phyloP scores from a whole-genome alignment of 1,139 yeast species.

The Debaryomycetaceae sp. region DNA sequence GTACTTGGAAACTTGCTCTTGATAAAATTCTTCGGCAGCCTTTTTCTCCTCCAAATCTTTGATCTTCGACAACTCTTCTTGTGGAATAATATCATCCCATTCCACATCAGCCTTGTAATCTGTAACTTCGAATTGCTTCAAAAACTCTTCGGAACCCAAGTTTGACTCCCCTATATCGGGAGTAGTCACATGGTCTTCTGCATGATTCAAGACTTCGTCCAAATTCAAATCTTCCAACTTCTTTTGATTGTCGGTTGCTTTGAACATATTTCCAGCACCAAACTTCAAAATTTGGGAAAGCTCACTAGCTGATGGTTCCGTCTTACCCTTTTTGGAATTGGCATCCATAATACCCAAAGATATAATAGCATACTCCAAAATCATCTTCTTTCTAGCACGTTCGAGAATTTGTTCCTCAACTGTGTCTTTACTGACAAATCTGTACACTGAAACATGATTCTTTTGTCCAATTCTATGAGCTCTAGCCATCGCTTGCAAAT shows the following conservation, averaged over 20 bases:
- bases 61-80: conserved; percentile 81
- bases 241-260: conserved; percentile 87
- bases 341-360: conserved; percentile 92
- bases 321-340: conserved; percentile 37
- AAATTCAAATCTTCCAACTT: conserved; percentile 91
- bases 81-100: conserved; percentile 99
- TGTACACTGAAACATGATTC: conserved; percentile 93
- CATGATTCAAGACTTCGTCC: conserved; percentile 94
- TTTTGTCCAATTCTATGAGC: conserved; percentile 99
- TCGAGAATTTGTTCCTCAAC: conserved; percentile 97
- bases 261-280: conserved; percentile 98
- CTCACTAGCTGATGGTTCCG: conserved; percentile 81
- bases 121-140: conserved; percentile 96
- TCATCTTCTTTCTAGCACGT: conserved; percentile 96
- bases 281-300: conserved; percentile 90
- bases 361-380: conserved; percentile 93
- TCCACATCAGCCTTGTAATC: conserved; percentile 98
- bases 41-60: conserved; percentile 89
- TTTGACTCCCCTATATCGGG: conserved; percentile 96
- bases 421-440: conserved; percentile 95
- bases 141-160: conserved; percentile 95
- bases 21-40: conserved; percentile 79
- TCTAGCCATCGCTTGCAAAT: conserved; percentile 98
- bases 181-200: conserved; percentile 95
- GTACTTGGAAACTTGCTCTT: conserved; percentile 86